Conservation (phyloP, 2,329 filamentous ascomycete genomes). For the Fusarium coffeatum region DNA sequence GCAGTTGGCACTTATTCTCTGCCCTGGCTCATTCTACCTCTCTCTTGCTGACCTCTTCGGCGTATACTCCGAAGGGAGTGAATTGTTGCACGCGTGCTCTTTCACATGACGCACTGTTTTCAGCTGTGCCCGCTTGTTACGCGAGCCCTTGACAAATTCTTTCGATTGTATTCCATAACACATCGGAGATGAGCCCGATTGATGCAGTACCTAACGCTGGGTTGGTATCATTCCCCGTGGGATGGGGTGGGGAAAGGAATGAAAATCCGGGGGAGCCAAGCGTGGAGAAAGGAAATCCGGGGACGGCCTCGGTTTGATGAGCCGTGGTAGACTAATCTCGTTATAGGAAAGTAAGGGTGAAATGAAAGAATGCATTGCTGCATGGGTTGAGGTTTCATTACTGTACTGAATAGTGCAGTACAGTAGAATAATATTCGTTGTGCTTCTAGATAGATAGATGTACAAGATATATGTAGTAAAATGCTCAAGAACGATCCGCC, state of each 20-base stretch:
- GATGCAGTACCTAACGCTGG: background rate
- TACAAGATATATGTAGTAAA: constrained; percentile 6
- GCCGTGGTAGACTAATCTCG: constrained; percentile 14
- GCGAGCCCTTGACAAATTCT: constrained; percentile 27
- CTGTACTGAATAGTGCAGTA: constrained; percentile 1
- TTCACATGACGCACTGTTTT: constrained; percentile 39
- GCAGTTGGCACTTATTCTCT: background rate
- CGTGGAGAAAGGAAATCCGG: constrained; percentile 26
- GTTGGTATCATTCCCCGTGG: background rate
- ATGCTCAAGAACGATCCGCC: constrained; percentile 1
- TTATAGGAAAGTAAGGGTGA: background rate
- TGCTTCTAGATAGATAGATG: constrained; percentile 25
- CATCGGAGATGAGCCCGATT: constrained; percentile 2
- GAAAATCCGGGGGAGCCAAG: constrained; percentile 37
- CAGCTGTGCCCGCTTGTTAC: constrained; percentile 18
- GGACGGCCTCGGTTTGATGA: constrained; percentile 14
- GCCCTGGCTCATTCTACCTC: background rate
- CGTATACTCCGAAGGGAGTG: background rate
- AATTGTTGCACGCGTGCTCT: constrained; percentile 13
- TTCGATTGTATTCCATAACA: background rate
- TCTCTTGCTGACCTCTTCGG: background rate
- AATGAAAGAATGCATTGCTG: background rate
- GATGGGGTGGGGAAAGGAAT: constrained; percentile 21
- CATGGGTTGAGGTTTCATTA: constrained; percentile 9
- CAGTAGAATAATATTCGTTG: constrained; percentile 10